Evolutionary conservation across 768 basidiomycete genomes (phyloP).

Genomic region (Lenzites betulinus): DNA sequence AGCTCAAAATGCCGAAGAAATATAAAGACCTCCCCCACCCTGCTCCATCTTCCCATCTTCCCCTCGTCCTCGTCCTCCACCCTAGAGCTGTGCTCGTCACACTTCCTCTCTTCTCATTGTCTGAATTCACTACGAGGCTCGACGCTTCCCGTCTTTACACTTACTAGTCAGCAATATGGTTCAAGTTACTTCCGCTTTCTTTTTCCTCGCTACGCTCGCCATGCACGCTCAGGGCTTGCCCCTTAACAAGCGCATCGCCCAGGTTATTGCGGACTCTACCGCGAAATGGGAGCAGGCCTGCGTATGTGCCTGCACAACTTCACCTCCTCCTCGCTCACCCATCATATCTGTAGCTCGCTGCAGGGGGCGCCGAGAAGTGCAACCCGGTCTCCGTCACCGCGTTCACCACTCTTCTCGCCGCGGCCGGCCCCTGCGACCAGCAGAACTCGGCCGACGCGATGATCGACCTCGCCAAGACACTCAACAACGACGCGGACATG

Average conservation of each 20-base stretch:
- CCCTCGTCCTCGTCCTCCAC: constrained; percentile 6
- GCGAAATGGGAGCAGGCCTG: constrained; percentile 12
- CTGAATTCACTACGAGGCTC: constrained; percentile 6
- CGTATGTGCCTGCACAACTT: neutral
- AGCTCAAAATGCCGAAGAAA: neutral
- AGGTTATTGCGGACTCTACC: constrained; percentile 4
- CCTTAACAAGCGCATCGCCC: constrained; percentile 21
- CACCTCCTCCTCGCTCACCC: neutral
- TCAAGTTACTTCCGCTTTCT: constrained; percentile 35
- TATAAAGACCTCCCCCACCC: neutral
- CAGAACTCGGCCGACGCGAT: constrained; percentile 51
- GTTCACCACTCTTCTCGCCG: constrained; percentile 60
- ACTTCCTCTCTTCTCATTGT: neutral
- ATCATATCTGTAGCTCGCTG: constrained; percentile 49
- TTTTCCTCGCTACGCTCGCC: constrained; percentile 33
- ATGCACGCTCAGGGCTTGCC: constrained; percentile 32
- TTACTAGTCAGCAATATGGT: constrained; percentile 27
- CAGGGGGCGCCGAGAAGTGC: constrained; percentile 58
- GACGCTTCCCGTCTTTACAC: constrained; percentile 8
- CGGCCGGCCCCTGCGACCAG: constrained; percentile 41
- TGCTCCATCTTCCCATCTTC: neutral
- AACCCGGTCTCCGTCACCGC: constrained; percentile 56
- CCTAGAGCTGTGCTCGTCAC: constrained; percentile 18
- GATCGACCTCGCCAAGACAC: constrained; percentile 49
- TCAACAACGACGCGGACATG: constrained; percentile 49